Conservation (phyloP, 345 rosid genomes). For the Arabis hirsuta region DNA sequence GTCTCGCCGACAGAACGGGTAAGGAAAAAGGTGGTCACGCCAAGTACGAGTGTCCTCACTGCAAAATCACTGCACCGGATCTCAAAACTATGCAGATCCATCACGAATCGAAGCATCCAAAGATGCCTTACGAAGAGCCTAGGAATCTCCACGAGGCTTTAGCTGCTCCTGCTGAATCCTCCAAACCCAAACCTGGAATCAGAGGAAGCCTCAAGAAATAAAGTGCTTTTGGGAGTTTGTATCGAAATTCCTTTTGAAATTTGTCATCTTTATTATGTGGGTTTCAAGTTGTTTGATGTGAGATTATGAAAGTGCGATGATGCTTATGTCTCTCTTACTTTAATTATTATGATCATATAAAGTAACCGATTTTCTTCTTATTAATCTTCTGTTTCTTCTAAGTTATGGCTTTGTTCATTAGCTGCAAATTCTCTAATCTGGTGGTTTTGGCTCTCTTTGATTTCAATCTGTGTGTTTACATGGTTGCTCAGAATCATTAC, state of each 20-base stretch:
- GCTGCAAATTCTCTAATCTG: background rate
- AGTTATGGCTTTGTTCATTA: conserved; percentile 4
- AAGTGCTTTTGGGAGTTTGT: conserved; percentile 3
- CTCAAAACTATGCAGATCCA: conserved; percentile 94
- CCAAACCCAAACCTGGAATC: conserved; percentile 56
- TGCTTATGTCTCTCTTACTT: conserved; percentile 24
- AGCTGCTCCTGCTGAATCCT: conserved; percentile 46
- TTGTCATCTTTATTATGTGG: conserved; percentile 26
- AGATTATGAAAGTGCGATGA: conserved; percentile 22
- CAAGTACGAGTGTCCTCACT: conserved; percentile 88
- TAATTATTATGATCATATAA: conserved; percentile 28
- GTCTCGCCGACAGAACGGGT: conserved; percentile 71
- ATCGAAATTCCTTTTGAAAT: conserved; percentile 3
- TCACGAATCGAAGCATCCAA: conserved; percentile 89
- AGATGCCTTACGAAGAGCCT: conserved; percentile 74
- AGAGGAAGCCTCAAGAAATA: conserved; percentile 68
- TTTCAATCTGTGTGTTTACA: background rate
- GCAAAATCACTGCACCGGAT: conserved; percentile 82
- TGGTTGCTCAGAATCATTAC: background rate
- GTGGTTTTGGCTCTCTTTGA: background rate
- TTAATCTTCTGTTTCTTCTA: conserved; percentile 5
- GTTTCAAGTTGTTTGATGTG: conserved; percentile 26
- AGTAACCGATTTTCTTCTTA: conserved; percentile 31
- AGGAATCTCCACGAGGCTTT: conserved; percentile 66
- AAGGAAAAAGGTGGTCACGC: conserved; percentile 93